A percentile compares a stretch with the other conserved stretches of the same genome.
Conservation (phyloP, 1,284 basidiomycete genomes). For the Flammula alnicola region DNA sequence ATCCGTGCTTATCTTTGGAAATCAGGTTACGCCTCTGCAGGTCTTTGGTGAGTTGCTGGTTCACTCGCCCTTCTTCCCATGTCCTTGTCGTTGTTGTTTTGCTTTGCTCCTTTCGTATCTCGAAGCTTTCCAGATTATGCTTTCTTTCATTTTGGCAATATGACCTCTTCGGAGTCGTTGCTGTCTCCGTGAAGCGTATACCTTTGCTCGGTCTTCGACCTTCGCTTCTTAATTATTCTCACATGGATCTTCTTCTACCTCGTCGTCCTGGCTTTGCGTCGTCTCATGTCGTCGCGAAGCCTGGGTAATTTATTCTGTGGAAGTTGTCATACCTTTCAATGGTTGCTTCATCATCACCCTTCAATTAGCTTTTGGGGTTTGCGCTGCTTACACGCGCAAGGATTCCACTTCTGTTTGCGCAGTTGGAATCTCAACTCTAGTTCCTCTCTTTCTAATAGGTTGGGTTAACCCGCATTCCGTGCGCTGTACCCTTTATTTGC, state of each 20-base stretch:
- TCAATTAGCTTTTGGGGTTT: neutral
- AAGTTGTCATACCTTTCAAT: conserved; percentile 2
- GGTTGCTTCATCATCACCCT: neutral
- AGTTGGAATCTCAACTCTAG: neutral
- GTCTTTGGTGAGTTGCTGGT: conserved; percentile 68
- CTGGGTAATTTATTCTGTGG: neutral
- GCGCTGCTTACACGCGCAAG: neutral
- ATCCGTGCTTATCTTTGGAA: conserved; percentile 85
- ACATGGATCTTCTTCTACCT: neutral
- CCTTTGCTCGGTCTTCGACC: neutral
- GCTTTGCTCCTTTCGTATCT: conserved; percentile 7
- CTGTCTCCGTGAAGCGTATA: neutral
- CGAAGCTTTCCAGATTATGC: neutral
- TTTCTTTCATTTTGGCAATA: neutral
- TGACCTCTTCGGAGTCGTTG: neutral
- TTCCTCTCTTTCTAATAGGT: neutral
- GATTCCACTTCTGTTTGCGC: neutral
- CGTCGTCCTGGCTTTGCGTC: too few species aligned
- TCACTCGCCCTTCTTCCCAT: conserved; percentile 6
- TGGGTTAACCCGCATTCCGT: neutral
- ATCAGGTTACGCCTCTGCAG: conserved; percentile 81
- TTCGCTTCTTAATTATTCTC: neutral
- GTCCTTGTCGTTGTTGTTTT: conserved; percentile 10
- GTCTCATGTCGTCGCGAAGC: neutral
- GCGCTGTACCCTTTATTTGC: neutral